These are phyloP conservation scores for Triticum timopheevii DNA, from an alignment of 176 grass and related monocot species.

Conservation along the genomic window DNA sequence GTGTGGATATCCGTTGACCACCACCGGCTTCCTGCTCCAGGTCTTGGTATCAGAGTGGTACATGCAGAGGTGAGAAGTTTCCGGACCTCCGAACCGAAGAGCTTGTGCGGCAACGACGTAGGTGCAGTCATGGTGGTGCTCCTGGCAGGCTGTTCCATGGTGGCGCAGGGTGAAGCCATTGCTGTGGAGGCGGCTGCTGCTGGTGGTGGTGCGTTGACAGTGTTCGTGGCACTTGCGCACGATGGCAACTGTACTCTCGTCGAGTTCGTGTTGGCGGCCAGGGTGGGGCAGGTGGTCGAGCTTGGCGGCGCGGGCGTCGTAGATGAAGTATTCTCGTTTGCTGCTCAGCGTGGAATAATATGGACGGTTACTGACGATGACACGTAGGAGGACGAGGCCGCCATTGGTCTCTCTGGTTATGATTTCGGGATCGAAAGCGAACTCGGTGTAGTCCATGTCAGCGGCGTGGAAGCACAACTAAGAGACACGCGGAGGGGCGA, in stretches of 20 bases:
- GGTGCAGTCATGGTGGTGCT: background rate
- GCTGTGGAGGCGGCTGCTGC: no score
- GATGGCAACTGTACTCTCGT: background rate
- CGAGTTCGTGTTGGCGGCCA: background rate
- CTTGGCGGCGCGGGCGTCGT: background rate
- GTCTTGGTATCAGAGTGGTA: background rate
- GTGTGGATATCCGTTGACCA: no score
- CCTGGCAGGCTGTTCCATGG: no score
- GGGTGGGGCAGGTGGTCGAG: background rate
- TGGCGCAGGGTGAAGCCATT: no score
- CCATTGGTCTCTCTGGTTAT: background rate
- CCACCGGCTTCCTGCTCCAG: background rate
- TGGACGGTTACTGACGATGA: background rate
- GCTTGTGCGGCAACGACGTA: background rate
- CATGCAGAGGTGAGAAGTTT: background rate
- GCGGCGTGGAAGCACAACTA: no score
- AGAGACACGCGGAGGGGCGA: no score
- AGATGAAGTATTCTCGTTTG: background rate
- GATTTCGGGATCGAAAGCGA: background rate
- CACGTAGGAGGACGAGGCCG: background rate
- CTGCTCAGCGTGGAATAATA: fast-evolving
- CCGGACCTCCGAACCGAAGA: background rate
- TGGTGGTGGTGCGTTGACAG: no score
- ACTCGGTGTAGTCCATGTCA: background rate
- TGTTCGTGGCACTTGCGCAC: background rate